Base-by-base conservation (phyloP, 257 asterid genomes). In the Henckelia pumila region DNA sequence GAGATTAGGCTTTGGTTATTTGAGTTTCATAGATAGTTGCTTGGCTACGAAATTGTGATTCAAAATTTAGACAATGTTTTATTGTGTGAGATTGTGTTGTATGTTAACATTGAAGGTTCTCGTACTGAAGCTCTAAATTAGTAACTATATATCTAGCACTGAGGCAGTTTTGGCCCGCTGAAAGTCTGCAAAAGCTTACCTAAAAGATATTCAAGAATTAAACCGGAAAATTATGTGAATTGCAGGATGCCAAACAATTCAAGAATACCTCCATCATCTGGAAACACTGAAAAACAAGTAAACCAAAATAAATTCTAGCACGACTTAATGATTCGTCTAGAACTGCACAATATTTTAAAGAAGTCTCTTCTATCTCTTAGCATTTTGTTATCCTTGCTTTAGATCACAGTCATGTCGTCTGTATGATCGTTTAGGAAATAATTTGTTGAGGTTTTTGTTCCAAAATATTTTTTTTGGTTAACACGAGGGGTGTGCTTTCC, bases 281-380 rank as follows among this genome's bases (percentile, higher is more conserved):
- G 16, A 13, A 14, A 59, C 16, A 21, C 21, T 24, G 3, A 5
- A 33, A 37, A 21, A 56, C 17, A 61, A 65, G 29, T 35, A 64
- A 23, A 21, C 50, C 6, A n/a, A 40, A 33, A 40, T 40, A 40
- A 40, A 40, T 40, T 13, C 50, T 9, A 13, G 1, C 50, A 35
- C 13, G 50, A 40, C 50, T 40, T 40, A 40, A 40, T 40, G n/a
- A 11, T 14, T 6, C 32, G 35, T 32, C 66, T 30, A 17, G 49
- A 71, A 59, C 23, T 62, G 13, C 26, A 59, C n/a, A 28, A 57
- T 65, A 20, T 52, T 58, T 40, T 26, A 28, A 61, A n/a, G 59
- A 58, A 56, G n/a, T 67, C 49, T 67, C 61, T 62, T 66, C n/a
- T 52, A 11, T 47, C 65, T 71, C 59, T 21, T 66, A 44, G 59